Base-by-base conservation (phyloP, 2,329 filamentous ascomycete species). In the Alternaria sp. region DNA sequence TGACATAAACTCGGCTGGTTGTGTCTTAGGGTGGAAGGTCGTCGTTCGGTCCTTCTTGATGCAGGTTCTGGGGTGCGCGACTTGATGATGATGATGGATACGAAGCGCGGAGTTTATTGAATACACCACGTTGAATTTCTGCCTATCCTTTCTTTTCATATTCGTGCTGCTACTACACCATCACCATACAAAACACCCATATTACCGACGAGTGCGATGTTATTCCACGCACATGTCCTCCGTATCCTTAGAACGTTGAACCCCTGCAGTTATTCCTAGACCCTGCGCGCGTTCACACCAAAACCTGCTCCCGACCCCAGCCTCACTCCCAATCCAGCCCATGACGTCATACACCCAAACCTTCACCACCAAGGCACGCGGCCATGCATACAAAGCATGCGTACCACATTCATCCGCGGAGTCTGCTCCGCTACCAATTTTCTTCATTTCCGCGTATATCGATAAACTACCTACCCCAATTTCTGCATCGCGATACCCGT, bases 291-390 rank as follows among this genome's bases (percentile, higher is more conserved):
- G 59, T 62, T 65, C 55, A 44, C 26, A 36, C 43, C 23, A 62
- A 65, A 65, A 62, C 59, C 59, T 62, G 62, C 30, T 65, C 15
- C 12, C 30, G 17, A 40, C 9, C 45, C 54, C 54, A 52, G 49
- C 30, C 30, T 52, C 46, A 26, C n/a, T 11, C 23, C 49, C 49
- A 12, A 64, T 69, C 12, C 15, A 23, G 19, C 49, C 23, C 36
- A 40, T 62, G 73, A 73, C 68, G 67, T 75, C 72, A 75, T 60
- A 15, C 19, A 47, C 40, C 47, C 56, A 10, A 49, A 57, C 40
- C 30, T n/a, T 28, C 64, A 65, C 50, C 60, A 59, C 57, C 55
- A 62, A 12, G 40, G 36, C 49, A n/a, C 28, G 23, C 59, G 43
- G 40, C 28, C 49, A n/a, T 23, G 23, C 59, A 50, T 61, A 64